Evolutionary conservation across 495 filamentous ascomycete species (phyloP).

Genomic region (Trichoderma virens): DNA sequence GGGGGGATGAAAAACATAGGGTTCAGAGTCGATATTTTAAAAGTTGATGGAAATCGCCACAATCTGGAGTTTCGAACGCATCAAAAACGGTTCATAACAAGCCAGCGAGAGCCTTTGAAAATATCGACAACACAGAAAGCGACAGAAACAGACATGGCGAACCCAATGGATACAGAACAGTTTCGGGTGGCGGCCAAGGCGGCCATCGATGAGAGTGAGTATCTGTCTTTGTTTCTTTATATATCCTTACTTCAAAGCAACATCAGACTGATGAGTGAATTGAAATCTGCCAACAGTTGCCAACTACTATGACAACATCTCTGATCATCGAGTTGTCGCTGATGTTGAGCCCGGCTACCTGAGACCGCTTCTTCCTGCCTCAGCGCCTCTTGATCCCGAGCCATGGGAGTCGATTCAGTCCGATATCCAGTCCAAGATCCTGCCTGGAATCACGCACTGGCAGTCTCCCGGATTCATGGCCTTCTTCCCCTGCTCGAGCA

Average conservation of each 20-base stretch:
- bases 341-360: conserved; percentile 83
- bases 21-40: not conserved
- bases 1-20: not conserved
- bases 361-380: conserved; percentile 64
- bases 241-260: conserved; percentile 10
- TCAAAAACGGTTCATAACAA: not conserved
- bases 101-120: not conserved
- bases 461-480: conserved; percentile 95
- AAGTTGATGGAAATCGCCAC: not conserved
- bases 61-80: not conserved
- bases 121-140: no score
- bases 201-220: conserved; percentile 77
- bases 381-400: conserved; percentile 67
- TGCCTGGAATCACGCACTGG: conserved; percentile 92
- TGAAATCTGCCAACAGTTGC: conserved; percentile 48
- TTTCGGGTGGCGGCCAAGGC: conserved; percentile 77
- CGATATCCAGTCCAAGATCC: conserved; percentile 81
- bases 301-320: conserved; percentile 72
- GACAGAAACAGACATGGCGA: not conserved
- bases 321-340: conserved; percentile 64
- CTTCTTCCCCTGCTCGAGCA: conserved; percentile 79
- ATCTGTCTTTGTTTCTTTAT: not conserved
- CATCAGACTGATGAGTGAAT: conserved; percentile 12
- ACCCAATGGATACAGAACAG: conserved; percentile 68
- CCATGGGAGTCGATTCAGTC: conserved; percentile 71